These are phyloP conservation scores for Euphrasia arctica DNA, from an alignment of 305 asterid genomes.

Conservation along the genomic window DNA sequence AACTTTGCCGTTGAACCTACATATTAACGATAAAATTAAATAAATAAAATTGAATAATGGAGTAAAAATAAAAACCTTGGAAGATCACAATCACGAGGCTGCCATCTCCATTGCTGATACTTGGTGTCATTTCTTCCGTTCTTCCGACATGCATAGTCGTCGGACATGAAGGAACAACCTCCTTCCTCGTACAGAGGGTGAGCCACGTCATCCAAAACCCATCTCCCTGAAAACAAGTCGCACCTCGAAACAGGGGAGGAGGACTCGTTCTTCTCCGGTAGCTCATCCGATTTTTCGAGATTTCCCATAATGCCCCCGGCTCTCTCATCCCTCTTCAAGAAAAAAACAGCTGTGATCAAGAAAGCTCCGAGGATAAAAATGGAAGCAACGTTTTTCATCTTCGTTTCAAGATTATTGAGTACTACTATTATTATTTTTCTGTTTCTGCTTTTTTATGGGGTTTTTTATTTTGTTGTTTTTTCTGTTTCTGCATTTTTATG, in stretches of 20 bases:
- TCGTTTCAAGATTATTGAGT: not conserved
- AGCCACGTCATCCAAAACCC: conserved; percentile 35
- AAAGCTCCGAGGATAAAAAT: not conserved
- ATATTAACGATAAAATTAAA: not conserved
- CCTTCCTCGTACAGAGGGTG: conserved; percentile 29
- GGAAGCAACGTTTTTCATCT: not conserved
- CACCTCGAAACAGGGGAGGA: conserved; percentile 7
- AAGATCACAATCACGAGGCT: conserved; percentile 42
- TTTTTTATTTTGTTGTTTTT: too few relatives aligned
- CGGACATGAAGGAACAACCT: conserved; percentile 34
- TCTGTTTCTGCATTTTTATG: not conserved
- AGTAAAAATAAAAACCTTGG: conserved; percentile 24
- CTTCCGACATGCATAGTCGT: conserved; percentile 27
- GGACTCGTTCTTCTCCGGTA: not conserved
- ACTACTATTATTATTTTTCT: too few relatives aligned
- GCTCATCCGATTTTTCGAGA: not conserved
- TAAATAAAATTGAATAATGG: too few relatives aligned
- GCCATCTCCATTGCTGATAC: conserved; percentile 45
- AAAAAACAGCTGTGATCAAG: not conserved
- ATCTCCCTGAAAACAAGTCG: conserved; percentile 34
- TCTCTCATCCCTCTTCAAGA: not conserved
- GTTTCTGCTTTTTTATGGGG: too few relatives aligned
- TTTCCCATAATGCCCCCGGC: not conserved
- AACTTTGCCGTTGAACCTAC: conserved; percentile 36
- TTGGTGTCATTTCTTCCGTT: conserved; percentile 28